Conservation (phyloP, 352 stramenopile species). For the Phytophthora cactorum region DNA sequence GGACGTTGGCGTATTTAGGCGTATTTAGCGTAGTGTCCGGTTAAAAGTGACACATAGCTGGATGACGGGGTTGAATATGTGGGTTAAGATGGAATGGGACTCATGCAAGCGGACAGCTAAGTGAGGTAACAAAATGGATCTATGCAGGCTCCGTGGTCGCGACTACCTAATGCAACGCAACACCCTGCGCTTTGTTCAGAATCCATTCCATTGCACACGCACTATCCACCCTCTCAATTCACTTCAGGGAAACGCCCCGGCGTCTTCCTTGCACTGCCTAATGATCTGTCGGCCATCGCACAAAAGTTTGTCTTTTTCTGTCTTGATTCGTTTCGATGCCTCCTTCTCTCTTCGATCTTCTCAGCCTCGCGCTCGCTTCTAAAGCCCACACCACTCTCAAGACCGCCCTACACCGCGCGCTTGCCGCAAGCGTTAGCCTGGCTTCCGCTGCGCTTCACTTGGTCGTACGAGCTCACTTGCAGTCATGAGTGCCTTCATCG, state of each 20-base stretch:
- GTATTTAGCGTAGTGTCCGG: constrained; percentile 10
- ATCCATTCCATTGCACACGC: constrained; percentile 51
- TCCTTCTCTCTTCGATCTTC: constrained; percentile 20
- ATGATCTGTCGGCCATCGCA: constrained; percentile 38
- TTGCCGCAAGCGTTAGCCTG: constrained; percentile 26
- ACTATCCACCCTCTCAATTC: constrained; percentile 38
- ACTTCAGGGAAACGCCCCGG: constrained; percentile 33
- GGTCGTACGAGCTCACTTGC: constrained; percentile 10
- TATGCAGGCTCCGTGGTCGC: constrained; percentile 24
- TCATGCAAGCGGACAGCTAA: constrained; percentile 8
- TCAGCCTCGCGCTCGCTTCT: constrained; percentile 30
- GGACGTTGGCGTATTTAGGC: constrained; percentile 10
- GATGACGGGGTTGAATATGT: neutral
- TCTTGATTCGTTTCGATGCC: constrained; percentile 41
- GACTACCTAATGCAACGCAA: constrained; percentile 18
- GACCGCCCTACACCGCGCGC: constrained; percentile 11
- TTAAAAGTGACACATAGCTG: constrained; percentile 1
- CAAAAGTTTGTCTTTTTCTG: constrained; percentile 39
- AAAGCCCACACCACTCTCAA: constrained; percentile 17
- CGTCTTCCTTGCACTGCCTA: constrained; percentile 33
- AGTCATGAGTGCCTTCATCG: constrained; percentile 15
- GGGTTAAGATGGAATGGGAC: constrained; percentile 4
- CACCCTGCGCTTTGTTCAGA: constrained; percentile 25
- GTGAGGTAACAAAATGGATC: constrained; percentile 29
- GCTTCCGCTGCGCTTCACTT: constrained; percentile 35